A percentile compares a stretch with the other conserved stretches of the same genome.
phyloP scores from a whole-genome alignment of 805 yeast genomes.

The Isabelozyma pseudorhagii region DNA sequence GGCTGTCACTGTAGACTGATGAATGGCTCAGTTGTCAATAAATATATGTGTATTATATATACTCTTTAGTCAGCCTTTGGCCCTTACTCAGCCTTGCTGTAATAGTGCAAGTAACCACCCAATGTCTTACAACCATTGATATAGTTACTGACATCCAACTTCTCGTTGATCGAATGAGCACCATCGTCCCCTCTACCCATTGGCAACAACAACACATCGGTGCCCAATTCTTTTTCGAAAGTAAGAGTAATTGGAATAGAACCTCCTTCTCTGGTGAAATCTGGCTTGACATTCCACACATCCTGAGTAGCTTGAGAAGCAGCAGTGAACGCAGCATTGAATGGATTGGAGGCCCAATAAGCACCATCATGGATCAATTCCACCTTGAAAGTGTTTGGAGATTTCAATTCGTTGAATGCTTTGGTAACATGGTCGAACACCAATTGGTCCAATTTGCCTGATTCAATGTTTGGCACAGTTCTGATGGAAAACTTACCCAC shows the following conservation, averaged over 20 bases:
- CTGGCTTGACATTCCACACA: conserved; percentile 95
- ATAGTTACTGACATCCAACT: conserved; percentile 83
- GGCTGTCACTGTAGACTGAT: too few relatives aligned
- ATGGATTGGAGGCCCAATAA: conserved; percentile 95
- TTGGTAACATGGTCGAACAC: conserved; percentile 70
- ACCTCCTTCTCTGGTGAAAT: conserved; percentile 98
- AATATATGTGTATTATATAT: too few relatives aligned
- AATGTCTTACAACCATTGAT: conserved; percentile 91
- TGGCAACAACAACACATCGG: conserved; percentile 85
- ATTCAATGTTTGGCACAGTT: conserved; percentile 93
- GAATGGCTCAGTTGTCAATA: too few relatives aligned
- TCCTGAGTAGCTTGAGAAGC: conserved; percentile 91
- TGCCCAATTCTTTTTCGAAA: conserved; percentile 82
- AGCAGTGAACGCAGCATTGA: conserved; percentile 88
- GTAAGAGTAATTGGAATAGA: conserved; percentile 96
- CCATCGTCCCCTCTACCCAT: conserved; percentile 99
- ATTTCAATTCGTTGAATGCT: conserved; percentile 62
- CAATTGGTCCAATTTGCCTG: conserved; percentile 70
- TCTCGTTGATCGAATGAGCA: conserved; percentile 97
- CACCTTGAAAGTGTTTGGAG: conserved; percentile 71
- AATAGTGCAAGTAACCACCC: conserved; percentile 90
- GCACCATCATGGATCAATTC: conserved; percentile 91
- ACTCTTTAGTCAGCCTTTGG: not conserved
- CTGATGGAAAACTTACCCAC: conserved; percentile 93
- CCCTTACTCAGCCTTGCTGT: conserved; percentile 34